These are phyloP conservation scores for Conringia planisiliqua DNA, from an alignment of 345 rosid species.

Conservation along the genomic window DNA sequence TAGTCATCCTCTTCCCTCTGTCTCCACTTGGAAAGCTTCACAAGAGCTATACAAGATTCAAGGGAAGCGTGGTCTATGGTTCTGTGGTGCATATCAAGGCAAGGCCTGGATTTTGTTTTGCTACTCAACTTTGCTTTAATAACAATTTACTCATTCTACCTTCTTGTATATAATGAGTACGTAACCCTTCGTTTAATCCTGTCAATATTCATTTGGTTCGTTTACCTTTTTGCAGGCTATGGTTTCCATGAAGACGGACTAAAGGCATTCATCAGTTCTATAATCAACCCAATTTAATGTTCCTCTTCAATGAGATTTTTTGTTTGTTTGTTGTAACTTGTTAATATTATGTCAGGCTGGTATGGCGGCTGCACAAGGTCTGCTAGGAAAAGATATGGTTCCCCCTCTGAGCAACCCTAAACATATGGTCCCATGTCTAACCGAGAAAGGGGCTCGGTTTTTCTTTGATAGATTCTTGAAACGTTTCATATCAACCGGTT, in stretches of 20 bases:
- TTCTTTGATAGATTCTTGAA: conserved; percentile 66
- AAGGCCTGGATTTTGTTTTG: background rate
- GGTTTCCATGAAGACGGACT: conserved; percentile 89
- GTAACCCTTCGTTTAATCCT: too few relatives aligned
- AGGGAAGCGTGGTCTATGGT: conserved; percentile 77
- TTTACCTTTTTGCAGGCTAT: conserved; percentile 41
- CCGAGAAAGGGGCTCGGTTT: conserved; percentile 60
- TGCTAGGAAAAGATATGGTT: conserved; percentile 45
- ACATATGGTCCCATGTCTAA: conserved; percentile 66
- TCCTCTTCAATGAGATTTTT: background rate
- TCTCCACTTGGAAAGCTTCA: conserved; percentile 67
- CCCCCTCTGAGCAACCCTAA: conserved; percentile 48
- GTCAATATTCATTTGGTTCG: background rate
- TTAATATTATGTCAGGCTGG: conserved; percentile 44
- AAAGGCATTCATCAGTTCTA: conserved; percentile 43
- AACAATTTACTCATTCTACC: background rate
- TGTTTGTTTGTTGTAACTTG: background rate
- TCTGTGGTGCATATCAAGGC: conserved; percentile 85
- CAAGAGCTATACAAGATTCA: conserved; percentile 58
- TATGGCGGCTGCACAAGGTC: conserved; percentile 49
- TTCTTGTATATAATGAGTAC: background rate
- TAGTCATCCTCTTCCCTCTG: conserved; percentile 71
- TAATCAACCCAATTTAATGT: background rate
- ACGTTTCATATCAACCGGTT: conserved; percentile 58
- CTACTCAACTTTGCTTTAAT: too few relatives aligned